Percentiles rank a stretch among this genome's conserved stretches.
Conservation (phyloP, 2,329 filamentous ascomycete genomes). For the Pseudogymnoascus sp. region DNA sequence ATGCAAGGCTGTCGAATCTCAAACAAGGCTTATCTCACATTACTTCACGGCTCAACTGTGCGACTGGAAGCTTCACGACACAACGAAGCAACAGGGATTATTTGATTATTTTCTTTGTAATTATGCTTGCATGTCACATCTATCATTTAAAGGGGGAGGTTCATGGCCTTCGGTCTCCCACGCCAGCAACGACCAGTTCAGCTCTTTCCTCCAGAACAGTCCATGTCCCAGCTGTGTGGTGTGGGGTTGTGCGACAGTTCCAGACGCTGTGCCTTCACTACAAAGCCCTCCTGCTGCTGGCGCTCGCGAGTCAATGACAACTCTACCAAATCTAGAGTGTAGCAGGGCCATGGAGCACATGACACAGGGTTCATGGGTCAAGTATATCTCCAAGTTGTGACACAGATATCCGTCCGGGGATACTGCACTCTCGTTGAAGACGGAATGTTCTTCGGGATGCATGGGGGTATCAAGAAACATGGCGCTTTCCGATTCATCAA, state of each 20-base stretch:
- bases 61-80: neutral
- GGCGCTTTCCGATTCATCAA: conserved; percentile 40
- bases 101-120: neutral
- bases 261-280: conserved; percentile 53
- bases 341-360: conserved; percentile 97
- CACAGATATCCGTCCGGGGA: conserved; percentile 82
- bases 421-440: conserved; percentile 58
- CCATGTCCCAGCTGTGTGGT: conserved; percentile 55
- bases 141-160: conserved; percentile 1
- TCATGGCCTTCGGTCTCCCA: conserved; percentile 47
- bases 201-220: conserved; percentile 65
- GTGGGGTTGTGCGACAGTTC: conserved; percentile 20
- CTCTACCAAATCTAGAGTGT: conserved; percentile 83
- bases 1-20: conserved; percentile 4
- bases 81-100: neutral
- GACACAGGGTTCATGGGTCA: conserved; percentile 91
- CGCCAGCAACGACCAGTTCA: conserved; percentile 79
- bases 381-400: conserved; percentile 85
- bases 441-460: conserved; percentile 54
- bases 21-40: neutral
- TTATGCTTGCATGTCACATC: conserved; percentile 6
- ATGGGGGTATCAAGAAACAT: conserved; percentile 64
- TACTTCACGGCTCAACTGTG: neutral
- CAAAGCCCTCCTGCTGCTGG: conserved; percentile 73
- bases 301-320: conserved; percentile 76